These are phyloP conservation scores for Tylopilus plumbeoviolaceoides DNA, from an alignment of 768 basidiomycete species.

Conservation along the genomic window DNA sequence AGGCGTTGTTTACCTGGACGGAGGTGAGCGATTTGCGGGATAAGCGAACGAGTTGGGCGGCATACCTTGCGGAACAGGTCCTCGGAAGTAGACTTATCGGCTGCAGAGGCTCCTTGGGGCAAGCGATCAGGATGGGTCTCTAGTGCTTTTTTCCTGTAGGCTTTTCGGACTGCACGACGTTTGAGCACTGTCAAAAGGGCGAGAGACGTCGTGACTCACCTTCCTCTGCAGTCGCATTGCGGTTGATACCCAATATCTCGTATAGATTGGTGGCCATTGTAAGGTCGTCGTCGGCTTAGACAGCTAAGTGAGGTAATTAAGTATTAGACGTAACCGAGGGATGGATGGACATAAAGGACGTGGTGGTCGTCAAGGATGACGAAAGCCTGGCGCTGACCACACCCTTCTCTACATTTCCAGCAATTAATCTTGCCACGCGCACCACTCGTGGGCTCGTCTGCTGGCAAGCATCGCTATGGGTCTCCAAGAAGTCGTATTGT, in stretches of 20 bases:
- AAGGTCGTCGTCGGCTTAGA: slow-evolving; percentile 5
- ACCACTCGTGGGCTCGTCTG: background rate
- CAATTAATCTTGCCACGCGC: background rate
- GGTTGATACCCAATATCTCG: slow-evolving; percentile 52
- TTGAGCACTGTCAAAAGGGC: slow-evolving; percentile 2
- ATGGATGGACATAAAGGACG: background rate
- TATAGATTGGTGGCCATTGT: slow-evolving; percentile 60
- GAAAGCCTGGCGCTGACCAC: background rate
- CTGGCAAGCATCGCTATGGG: slow-evolving; percentile 33
- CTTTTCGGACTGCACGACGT: slow-evolving; percentile 56
- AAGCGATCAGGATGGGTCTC: slow-evolving; percentile 76
- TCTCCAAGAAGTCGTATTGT: slow-evolving; percentile 67
- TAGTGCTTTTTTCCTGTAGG: slow-evolving; percentile 71
- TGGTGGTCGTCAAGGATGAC: background rate
- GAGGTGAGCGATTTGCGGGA: background rate
- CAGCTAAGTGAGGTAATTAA: background rate
- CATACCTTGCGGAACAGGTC: slow-evolving; percentile 49
- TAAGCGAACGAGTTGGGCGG: background rate
- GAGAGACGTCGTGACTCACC: slow-evolving; percentile 39
- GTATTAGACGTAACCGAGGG: background rate
- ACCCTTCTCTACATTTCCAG: slow-evolving; percentile 2
- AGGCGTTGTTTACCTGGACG: slow-evolving; percentile 67
- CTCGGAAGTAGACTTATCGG: slow-evolving; percentile 56
- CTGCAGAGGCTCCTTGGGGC: slow-evolving; percentile 48
- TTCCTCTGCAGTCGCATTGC: slow-evolving; percentile 57